phyloP scores from a whole-genome alignment of 768 basidiomycete species.

The Coprinopsis cinerea region DNA sequence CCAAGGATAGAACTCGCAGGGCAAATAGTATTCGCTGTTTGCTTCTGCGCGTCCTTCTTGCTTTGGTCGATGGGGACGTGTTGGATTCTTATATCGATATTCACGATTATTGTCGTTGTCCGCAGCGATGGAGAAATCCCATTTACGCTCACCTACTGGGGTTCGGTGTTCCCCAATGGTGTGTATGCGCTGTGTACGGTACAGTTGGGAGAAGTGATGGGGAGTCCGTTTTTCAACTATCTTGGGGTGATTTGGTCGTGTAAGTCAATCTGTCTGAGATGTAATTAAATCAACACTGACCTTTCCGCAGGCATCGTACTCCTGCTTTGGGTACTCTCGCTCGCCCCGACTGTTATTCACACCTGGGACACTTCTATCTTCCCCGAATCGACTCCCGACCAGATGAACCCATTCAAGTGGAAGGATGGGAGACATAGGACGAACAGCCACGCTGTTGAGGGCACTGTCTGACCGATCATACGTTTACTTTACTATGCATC shows the following conservation, averaged over 20 bases:
- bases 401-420: not conserved
- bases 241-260: slow-evolving; percentile 50
- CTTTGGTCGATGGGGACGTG: slow-evolving; percentile 58
- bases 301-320: slow-evolving; percentile 8
- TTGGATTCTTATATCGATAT: slow-evolving; percentile 53
- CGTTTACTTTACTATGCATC: too few species aligned
- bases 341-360: slow-evolving; percentile 9
- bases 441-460: not conserved
- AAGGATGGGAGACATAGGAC: not conserved
- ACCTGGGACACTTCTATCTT: slow-evolving; percentile 16
- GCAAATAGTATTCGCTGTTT: slow-evolving; percentile 36
- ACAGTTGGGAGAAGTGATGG: slow-evolving; percentile 41
- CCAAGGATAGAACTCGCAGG: not conserved
- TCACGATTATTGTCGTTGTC: slow-evolving; percentile 39
- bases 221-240: slow-evolving; percentile 49
- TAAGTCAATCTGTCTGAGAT: slow-evolving; percentile 42
- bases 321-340: slow-evolving; percentile 12
- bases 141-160: slow-evolving; percentile 60
- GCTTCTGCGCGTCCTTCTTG: slow-evolving; percentile 39
- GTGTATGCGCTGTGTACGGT: slow-evolving; percentile 64
- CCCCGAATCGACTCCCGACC: not conserved
- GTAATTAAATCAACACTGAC: not conserved
- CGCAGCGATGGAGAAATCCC: slow-evolving; percentile 31
- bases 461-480: too few species aligned
- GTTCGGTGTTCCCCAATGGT: slow-evolving; percentile 60